Evolutionary conservation across 2,329 filamentous ascomycete species (phyloP).

Genomic region (Aspergillus niger): DNA sequence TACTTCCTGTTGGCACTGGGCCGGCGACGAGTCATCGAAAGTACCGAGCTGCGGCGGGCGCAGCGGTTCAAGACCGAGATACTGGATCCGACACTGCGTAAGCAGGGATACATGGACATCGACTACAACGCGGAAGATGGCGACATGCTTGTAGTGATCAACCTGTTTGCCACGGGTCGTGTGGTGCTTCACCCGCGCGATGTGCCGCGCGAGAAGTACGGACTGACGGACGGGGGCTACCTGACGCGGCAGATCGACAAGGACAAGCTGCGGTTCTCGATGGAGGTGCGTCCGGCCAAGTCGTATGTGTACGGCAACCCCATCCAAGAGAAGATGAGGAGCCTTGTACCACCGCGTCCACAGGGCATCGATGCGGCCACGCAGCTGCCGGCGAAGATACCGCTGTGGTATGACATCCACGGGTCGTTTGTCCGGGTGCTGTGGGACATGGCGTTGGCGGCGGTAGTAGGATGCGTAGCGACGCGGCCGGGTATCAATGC

Average conservation of each 20-base stretch:
- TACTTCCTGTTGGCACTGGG: constrained; percentile 43
- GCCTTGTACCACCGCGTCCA: constrained; percentile 30
- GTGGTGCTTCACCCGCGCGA: constrained; percentile 42
- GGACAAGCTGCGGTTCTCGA: constrained; percentile 43
- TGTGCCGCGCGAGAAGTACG: constrained; percentile 48
- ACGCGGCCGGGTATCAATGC: constrained; percentile 44
- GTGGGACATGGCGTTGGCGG: constrained; percentile 47
- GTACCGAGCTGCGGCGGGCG: constrained; percentile 43
- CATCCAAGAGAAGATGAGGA: constrained; percentile 21
- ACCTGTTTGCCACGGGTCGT: constrained; percentile 41
- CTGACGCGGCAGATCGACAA: constrained; percentile 51
- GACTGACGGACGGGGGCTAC: constrained; percentile 50
- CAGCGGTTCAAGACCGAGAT: constrained; percentile 44
- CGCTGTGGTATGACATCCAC: constrained; percentile 54
- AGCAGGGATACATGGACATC: constrained; percentile 33
- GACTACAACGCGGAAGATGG: constrained; percentile 46
- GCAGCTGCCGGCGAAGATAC: constrained; percentile 36
- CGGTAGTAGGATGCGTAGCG: constrained; percentile 46
- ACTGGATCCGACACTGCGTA: constrained; percentile 43
- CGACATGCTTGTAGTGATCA: constrained; percentile 46
- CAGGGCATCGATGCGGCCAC: constrained; percentile 2
- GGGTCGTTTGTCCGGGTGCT: constrained; percentile 35
- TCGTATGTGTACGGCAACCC: constrained; percentile 47
- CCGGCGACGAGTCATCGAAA: constrained; percentile 44
- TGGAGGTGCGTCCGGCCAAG: constrained; percentile 41